These are phyloP conservation scores for Tetracladium setigerum DNA, from an alignment of 495 filamentous ascomycete species.

Conservation along the genomic window DNA sequence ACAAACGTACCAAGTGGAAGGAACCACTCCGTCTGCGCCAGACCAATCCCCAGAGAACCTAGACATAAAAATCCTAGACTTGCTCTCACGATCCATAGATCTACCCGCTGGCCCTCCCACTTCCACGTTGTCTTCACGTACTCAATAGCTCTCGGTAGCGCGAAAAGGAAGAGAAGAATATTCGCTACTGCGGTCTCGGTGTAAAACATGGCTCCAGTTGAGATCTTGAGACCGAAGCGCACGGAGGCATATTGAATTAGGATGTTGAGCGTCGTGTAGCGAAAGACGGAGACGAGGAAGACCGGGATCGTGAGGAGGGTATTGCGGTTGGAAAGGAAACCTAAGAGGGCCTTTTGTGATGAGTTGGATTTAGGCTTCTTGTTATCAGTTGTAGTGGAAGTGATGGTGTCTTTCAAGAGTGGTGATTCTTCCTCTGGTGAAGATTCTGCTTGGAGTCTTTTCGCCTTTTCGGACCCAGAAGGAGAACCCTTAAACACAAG, in stretches of 20 bases:
- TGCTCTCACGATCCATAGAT: constrained; percentile 11
- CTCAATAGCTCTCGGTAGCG: constrained; percentile 6
- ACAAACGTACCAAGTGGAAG: constrained; percentile 14
- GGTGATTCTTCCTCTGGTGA: too few species aligned
- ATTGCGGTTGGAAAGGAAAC: constrained; percentile 5
- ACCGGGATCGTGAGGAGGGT: constrained; percentile 12
- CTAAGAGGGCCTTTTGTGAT: not conserved
- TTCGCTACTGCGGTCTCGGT: constrained; percentile 21
- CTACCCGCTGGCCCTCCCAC: constrained; percentile 11
- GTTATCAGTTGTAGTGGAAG: not conserved
- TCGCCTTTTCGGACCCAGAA: not conserved
- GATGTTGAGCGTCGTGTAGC: constrained; percentile 20
- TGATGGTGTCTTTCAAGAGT: not conserved
- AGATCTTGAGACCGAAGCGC: constrained; percentile 16
- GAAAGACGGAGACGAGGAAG: constrained; percentile 18
- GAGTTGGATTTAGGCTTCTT: not conserved
- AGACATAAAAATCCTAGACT: constrained; percentile 12
- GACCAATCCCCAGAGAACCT: constrained; percentile 13
- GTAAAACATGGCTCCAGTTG: constrained; percentile 19
- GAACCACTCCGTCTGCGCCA: not conserved
- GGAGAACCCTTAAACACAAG: constrained; percentile 9
- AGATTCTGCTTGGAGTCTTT: not conserved
- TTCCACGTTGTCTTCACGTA: constrained; percentile 9
- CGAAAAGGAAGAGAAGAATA: constrained; percentile 19
- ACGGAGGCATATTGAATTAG: constrained; percentile 21